Percentiles rank a stretch among this genome's conserved stretches.
Evolutionary conservation across 495 filamentous ascomycete genomes (phyloP).

Genomic region (Neurospora tetrasperma): DNA sequence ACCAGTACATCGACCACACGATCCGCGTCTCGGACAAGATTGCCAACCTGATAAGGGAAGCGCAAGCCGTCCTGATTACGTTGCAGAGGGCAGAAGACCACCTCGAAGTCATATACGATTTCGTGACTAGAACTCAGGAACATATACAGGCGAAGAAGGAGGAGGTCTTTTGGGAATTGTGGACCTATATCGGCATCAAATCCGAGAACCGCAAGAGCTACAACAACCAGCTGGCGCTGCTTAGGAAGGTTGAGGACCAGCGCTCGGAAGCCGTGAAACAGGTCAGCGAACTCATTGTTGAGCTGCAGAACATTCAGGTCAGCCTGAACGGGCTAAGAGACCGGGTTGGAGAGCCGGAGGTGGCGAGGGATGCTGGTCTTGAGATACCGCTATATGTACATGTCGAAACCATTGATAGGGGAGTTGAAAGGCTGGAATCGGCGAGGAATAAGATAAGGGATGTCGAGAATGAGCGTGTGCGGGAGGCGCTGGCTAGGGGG

Average conservation of each 20-base stretch:
- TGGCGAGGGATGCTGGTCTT: constrained; percentile 24
- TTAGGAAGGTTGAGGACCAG: constrained; percentile 49
- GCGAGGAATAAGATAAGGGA: constrained; percentile 44
- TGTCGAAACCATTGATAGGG: constrained; percentile 56
- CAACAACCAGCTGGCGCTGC: constrained; percentile 44
- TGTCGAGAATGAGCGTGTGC: constrained; percentile 47
- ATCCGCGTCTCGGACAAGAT: constrained; percentile 56
- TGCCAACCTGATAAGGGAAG: constrained; percentile 49
- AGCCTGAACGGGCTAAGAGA: constrained; percentile 59
- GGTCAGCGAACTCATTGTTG: constrained; percentile 48
- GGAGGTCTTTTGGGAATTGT: constrained; percentile 53
- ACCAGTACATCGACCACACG: constrained; percentile 57
- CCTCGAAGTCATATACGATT: constrained; percentile 52
- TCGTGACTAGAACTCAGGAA: constrained; percentile 45
- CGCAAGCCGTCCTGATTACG: constrained; percentile 47
- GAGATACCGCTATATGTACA: constrained; percentile 56
- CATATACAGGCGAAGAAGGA: constrained; percentile 39
- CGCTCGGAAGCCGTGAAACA: constrained; percentile 48
- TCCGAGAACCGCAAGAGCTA: constrained; percentile 42
- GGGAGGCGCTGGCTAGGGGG: constrained; percentile 38
- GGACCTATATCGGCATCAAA: constrained; percentile 63
- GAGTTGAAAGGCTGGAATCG: constrained; percentile 53
- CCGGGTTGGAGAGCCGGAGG: constrained; percentile 49
- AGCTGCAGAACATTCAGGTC: constrained; percentile 54
- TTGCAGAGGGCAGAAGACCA: constrained; percentile 53